Evolutionary conservation across 345 rosid genomes (phyloP).

Genomic region (Eucalyptus pauciflora): DNA sequence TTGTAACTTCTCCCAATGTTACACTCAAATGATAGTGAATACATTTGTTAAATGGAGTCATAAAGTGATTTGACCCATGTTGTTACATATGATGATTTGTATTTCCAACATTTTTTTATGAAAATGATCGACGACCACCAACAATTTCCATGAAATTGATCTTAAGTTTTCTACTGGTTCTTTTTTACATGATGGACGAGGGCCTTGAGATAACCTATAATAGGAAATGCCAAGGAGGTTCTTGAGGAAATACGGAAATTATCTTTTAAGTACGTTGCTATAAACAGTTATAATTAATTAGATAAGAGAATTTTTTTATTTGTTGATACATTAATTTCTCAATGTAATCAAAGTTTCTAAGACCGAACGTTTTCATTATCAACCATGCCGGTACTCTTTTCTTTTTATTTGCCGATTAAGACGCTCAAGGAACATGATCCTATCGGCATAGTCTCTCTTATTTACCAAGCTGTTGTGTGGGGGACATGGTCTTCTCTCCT

Average conservation of each 20-base stretch:
- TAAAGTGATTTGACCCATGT: too few species aligned
- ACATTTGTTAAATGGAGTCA: neutral
- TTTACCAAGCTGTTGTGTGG: neutral
- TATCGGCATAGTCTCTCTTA: neutral
- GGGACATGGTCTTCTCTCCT: neutral
- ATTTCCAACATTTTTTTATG: neutral
- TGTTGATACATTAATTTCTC: too few species aligned
- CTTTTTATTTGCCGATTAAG: neutral
- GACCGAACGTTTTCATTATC: neutral
- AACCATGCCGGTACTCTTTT: neutral
- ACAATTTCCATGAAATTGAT: too few species aligned
- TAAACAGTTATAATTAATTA: too few species aligned
- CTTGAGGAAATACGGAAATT: too few species aligned
- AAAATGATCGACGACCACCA: too few species aligned
- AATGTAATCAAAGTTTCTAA: neutral
- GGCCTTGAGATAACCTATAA: too few species aligned
- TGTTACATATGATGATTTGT: neutral
- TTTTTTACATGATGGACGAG: too few species aligned
- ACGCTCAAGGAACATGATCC: neutral
- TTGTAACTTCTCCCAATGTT: neutral
- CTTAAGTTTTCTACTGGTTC: too few species aligned
- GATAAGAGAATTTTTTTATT: too few species aligned
- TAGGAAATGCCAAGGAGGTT: rapidly evolving
- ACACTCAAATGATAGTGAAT: neutral
- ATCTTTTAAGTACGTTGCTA: too few species aligned